A percentile compares a stretch with the other conserved stretches of the same genome.
phyloP scores from a whole-genome alignment of 1,284 basidiomycete genomes.

The Malassezia sympodialis region DNA sequence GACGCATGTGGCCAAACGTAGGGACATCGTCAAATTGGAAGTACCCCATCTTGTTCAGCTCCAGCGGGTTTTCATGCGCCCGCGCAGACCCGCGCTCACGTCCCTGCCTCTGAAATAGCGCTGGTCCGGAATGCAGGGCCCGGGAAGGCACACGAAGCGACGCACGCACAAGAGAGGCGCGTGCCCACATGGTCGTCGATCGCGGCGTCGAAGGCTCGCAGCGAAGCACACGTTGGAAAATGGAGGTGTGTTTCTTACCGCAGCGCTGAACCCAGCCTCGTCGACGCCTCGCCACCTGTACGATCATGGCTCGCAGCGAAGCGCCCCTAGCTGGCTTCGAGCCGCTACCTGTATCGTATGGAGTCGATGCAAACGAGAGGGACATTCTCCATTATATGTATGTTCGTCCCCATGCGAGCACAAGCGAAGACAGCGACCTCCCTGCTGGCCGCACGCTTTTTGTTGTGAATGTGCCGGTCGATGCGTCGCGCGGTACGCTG shows the following conservation, averaged over 20 bases:
- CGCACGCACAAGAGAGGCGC: not conserved
- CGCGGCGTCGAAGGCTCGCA: not conserved
- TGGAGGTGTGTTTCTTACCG: slow-evolving; percentile 14
- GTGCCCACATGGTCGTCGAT: slow-evolving; percentile 1
- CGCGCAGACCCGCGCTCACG: slow-evolving; percentile 22
- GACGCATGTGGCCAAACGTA: slow-evolving; percentile 35
- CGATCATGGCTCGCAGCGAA: slow-evolving; percentile 2
- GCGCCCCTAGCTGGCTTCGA: slow-evolving; percentile 3
- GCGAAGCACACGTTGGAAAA: not conserved
- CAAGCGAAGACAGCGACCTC: not conserved
- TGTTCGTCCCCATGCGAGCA: slow-evolving; percentile 16
- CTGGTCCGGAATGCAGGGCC: not conserved
- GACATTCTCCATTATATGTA: slow-evolving; percentile 21
- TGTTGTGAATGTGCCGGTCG: slow-evolving; percentile 37
- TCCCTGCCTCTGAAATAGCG: slow-evolving; percentile 20
- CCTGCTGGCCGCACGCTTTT: slow-evolving; percentile 38
- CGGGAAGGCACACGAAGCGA: not conserved
- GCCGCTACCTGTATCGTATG: slow-evolving; percentile 9
- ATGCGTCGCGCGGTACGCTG: slow-evolving; percentile 30
- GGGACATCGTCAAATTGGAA: slow-evolving; percentile 45
- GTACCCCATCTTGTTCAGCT: slow-evolving; percentile 28
- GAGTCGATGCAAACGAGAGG: not conserved
- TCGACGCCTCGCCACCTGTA: not conserved
- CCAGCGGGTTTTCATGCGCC: slow-evolving; percentile 23
- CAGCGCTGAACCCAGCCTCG: not conserved